Conservation (phyloP, 1,284 basidiomycete genomes). For the Cryptococcus neoformans region DNA sequence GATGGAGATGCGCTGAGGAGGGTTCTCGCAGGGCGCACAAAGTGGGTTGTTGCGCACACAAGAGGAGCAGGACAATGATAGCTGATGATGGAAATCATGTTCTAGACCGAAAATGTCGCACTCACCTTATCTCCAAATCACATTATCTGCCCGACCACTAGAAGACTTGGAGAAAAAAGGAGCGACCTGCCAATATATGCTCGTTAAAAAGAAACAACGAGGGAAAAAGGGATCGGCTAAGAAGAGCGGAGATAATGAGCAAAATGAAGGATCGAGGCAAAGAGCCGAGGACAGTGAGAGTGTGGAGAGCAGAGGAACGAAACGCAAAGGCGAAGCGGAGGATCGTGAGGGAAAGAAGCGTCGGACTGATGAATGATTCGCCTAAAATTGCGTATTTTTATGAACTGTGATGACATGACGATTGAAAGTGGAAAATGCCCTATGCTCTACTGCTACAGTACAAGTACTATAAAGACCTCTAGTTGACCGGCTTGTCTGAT, state of each 20-base stretch:
- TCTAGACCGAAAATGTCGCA: constrained; percentile 64
- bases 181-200: constrained; percentile 39
- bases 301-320: not conserved
- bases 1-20: constrained; percentile 43
- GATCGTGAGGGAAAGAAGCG: not conserved
- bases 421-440: too few species aligned
- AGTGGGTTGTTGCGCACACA: constrained; percentile 52
- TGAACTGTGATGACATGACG: not conserved
- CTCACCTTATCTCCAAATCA: constrained; percentile 71
- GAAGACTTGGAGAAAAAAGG: constrained; percentile 33
- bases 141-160: constrained; percentile 58
- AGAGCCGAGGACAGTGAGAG: not conserved
- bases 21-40: constrained; percentile 54
- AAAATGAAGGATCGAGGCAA: not conserved
- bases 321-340: not conserved
- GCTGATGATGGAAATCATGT: constrained; percentile 5
- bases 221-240: not conserved
- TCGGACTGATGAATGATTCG: not conserved
- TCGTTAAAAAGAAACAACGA: constrained; percentile 37
- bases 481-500: constrained; percentile 13
- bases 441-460: not conserved
- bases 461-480: not conserved
- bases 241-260: not conserved
- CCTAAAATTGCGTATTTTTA: not conserved
- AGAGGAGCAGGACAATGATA: not conserved